A percentile compares a stretch with the other conserved stretches of the same genome.
Evolutionary conservation across 176 grass and related monocot species (phyloP).

Genomic region (Dactylis glomerata): DNA sequence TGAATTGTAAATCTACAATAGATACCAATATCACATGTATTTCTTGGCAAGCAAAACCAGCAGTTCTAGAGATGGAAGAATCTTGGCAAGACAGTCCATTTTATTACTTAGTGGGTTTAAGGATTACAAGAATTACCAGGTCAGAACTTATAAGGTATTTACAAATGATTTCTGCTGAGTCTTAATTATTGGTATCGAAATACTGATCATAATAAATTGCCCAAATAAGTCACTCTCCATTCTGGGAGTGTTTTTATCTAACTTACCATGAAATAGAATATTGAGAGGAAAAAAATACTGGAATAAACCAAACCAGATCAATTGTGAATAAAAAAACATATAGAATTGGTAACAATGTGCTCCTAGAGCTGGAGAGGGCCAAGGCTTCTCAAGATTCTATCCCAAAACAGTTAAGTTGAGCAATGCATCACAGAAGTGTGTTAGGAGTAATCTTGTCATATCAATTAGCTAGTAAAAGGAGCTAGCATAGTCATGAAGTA

Average conservation of each 20-base stretch:
- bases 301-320: neutral
- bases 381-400: neutral
- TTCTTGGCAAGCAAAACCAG: neutral
- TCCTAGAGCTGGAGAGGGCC: neutral
- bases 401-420: neutral
- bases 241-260: neutral
- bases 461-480: no score
- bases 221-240: neutral
- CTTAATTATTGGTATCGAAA: neutral
- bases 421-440: neutral
- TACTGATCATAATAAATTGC: neutral
- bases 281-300: neutral
- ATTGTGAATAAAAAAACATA: neutral
- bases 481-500: no score
- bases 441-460: no score
- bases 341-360: neutral
- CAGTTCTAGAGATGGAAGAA: neutral
- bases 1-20: constrained; percentile 9
- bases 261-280: neutral
- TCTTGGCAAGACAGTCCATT: neutral
- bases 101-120: neutral
- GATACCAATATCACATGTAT: constrained; percentile 4
- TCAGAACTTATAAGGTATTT: neutral
- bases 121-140: neutral
- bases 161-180: neutral